Base-by-base conservation (phyloP, 129 eudicot species). In the Pseudognaphalium luteoalbum region DNA sequence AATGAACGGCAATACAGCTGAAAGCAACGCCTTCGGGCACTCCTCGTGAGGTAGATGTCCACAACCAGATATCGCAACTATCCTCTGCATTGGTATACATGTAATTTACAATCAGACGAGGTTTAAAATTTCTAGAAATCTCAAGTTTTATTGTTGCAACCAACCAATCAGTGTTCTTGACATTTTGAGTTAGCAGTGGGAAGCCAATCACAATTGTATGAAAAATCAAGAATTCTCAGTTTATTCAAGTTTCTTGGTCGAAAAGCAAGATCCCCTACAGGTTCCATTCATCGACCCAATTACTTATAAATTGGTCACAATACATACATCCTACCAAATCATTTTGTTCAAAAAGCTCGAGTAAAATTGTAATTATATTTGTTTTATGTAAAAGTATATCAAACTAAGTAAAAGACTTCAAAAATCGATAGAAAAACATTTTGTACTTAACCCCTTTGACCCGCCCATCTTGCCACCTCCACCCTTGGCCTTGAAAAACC, bases 41-140 rank as follows among this genome's bases (percentile, higher is more conserved):
- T 94, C 99, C 88, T 94, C 99, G 19, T 94, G 99, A 0, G 99
- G 99, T 67, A 94, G 89, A 87, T 94, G 99, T 71, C 99, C 99
- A 69, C 99, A 94, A 65, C 96, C 97, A 42, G 97, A 91, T 82
- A 94, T 87, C 69, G 85, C 89, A 76, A 91, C 97, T 85, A 94
- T 76, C 77, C 96, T 94, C 99, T 94, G 99, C 86, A 88, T 19
- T n/a, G 7, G 33, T 7, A 39, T 8, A 74, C 4, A 37, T 34
- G 35, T 65, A 50, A 16, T 17, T 78, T 66, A 28, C 39, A 54
- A 54, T 76, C 32, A 76, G 73, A 65, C 33, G 15, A 60, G 60
- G 35, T 66, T 8, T 30, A 2, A 50, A n/a, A 22, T 59, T 30
- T 14, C 14, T 5, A 69, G 39, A 11, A 47, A n/a, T 14, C 15